A percentile compares a stretch with the other conserved stretches of the same genome.
These are phyloP conservation scores for Cytospora leucostoma DNA, from an alignment of 2,329 filamentous ascomycete species.

Conservation along the genomic window DNA sequence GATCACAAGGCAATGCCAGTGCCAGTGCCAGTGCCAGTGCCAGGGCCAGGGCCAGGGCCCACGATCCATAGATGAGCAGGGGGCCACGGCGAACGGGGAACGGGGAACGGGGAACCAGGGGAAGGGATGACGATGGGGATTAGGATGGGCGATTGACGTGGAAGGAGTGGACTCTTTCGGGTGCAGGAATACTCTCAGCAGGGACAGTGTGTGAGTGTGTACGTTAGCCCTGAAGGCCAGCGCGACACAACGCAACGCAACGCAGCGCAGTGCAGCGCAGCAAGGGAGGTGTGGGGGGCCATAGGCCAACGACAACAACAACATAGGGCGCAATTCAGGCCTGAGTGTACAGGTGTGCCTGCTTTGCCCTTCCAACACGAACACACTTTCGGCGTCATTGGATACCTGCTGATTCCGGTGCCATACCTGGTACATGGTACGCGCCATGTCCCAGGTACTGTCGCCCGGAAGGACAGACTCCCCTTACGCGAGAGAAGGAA, in stretches of 20 bases:
- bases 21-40: slow-evolving; percentile 11
- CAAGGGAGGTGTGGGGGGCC: slow-evolving; percentile 1
- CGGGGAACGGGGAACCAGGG: slow-evolving; percentile 20
- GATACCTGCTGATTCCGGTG: too few relatives aligned
- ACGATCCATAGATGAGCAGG: not conserved
- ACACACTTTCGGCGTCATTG: slow-evolving; percentile 9
- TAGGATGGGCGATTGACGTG: slow-evolving; percentile 22
- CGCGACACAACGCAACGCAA: not conserved
- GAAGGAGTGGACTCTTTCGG: slow-evolving; percentile 18
- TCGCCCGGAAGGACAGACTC: slow-evolving; percentile 18
- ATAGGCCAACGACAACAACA: not conserved
- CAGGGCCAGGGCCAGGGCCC: slow-evolving; percentile 10
- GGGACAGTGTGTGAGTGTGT: not conserved
- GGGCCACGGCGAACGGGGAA: slow-evolving; percentile 3
- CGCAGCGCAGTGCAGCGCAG: not conserved
- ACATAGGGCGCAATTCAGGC: too few relatives aligned
- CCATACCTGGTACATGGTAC: slow-evolving; percentile 2
- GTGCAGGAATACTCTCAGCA: slow-evolving; percentile 16
- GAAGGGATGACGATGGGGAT: slow-evolving; percentile 21
- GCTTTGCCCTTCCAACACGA: not conserved
- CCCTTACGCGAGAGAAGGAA: slow-evolving; percentile 26
- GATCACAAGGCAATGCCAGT: slow-evolving; percentile 18
- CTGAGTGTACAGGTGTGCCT: not conserved
- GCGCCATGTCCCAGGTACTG: slow-evolving; percentile 25
- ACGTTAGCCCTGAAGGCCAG: not conserved